Percentiles rank a stretch among this genome's conserved stretches.
Conservation (phyloP, 2,329 filamentous ascomycete species). For the Whalleya microplaca region DNA sequence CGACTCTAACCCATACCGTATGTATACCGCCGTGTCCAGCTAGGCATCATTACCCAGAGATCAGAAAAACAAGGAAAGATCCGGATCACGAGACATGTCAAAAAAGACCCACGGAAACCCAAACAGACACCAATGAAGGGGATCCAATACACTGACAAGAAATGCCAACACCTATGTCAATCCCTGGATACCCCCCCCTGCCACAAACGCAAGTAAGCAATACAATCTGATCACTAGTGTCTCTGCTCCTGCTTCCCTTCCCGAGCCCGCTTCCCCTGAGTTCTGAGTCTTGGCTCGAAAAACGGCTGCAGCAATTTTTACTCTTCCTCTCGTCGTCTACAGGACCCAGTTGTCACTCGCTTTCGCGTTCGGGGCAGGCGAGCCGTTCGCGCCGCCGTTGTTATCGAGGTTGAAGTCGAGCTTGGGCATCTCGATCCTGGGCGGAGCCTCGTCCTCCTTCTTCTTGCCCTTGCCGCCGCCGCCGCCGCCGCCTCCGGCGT, state of each 20-base stretch:
- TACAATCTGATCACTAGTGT: constrained; percentile 1
- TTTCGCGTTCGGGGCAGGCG: constrained; percentile 23
- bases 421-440: constrained; percentile 64
- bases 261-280: constrained; percentile 4
- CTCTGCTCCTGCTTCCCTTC: constrained; percentile 6
- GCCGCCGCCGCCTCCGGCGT: constrained; percentile 40
- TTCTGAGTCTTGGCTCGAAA: constrained; percentile 14
- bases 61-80: constrained; percentile 17
- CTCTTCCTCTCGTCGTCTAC: constrained; percentile 19
- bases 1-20: constrained; percentile 28
- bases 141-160: constrained; percentile 20
- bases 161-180: constrained; percentile 17
- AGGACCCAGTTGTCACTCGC: constrained; percentile 37
- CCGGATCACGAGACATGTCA: constrained; percentile 22
- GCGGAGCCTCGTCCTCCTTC: constrained; percentile 55
- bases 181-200: constrained; percentile 2
- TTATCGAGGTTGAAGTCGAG: constrained; percentile 54
- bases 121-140: constrained; percentile 13
- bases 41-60: constrained; percentile 27
- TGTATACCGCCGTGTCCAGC: constrained; percentile 23
- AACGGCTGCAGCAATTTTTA: constrained; percentile 21
- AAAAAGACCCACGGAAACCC: constrained; percentile 15
- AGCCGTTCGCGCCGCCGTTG: constrained; percentile 32
- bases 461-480: constrained; percentile 45
- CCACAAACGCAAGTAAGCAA: constrained; percentile 14